Base-by-base conservation (phyloP, 192 early-diverging fungal genomes). In the Phlyctochytrium arcticum region DNA sequence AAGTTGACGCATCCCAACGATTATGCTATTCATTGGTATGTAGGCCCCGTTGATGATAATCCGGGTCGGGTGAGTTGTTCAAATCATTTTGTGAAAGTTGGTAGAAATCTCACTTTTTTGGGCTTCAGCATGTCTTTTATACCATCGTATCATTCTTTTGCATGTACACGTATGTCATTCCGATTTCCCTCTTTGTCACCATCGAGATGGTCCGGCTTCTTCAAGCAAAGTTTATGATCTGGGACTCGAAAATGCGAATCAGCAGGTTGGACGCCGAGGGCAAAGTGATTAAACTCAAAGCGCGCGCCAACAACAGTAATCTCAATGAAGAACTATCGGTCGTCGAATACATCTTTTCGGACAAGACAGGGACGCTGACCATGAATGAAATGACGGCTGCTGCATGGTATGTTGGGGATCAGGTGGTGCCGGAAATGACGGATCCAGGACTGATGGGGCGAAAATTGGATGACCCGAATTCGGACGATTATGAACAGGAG, bases 311-410 rank as follows among this genome's bases (percentile, higher is more conserved):
- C 64, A 83, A 83, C 72, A 69, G 70, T 42, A 77, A 77, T 53
- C 62, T 83, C 62, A 83, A 83, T 68, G 93, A 96, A 71, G 93
- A 96, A 55, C 75, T 96, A 29, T 92, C 90, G 29, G 84, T 86
- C 65, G 89, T 96, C 53, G 84, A 88, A 55, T 92, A 93, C 61
- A 78, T 96, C 8, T 96, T 96, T 54, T 88, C 88, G 23, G 81
- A 83, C 60, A 83, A 83, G 68, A 85, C 83, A 17, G 83, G 83
- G 4, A 85, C 83, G 4, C 57, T 85, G 10, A 85, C 83, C 21
- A 68, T 67, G 55, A 85, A 85, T 63, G 72, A 75, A 55, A 83
- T 85, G 83, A 12, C 15, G 39, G 15, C 39, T 2, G 21, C 15
- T 44, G 12, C 21, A 19, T 85, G 93, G 78, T 91, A 89, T 5